Evolutionary conservation across 2,329 filamentous ascomycete genomes (phyloP).

Genomic region (Lomentospora prolificans): DNA sequence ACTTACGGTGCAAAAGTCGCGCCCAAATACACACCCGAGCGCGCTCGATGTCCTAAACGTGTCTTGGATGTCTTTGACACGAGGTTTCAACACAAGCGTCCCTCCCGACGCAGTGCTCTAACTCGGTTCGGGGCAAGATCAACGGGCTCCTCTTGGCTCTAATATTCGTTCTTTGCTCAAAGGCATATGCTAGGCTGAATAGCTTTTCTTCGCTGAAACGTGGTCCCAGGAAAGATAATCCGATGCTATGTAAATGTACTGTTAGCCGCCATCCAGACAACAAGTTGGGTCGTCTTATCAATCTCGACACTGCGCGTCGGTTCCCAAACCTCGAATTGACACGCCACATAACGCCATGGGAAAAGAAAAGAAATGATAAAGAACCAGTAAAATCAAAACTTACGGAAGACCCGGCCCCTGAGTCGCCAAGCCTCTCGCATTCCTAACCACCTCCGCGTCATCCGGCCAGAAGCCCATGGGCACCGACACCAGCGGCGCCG

Average conservation of each 20-base stretch:
- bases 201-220: conserved; percentile 50
- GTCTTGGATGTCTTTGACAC: neutral
- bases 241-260: conserved; percentile 33
- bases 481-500: conserved; percentile 46
- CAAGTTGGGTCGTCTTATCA: too few relatives aligned
- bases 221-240: conserved; percentile 49
- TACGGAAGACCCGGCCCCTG: conserved; percentile 13
- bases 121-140: conserved; percentile 21
- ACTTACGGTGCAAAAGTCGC: too few relatives aligned
- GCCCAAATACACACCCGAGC: too few relatives aligned
- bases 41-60: too few relatives aligned
- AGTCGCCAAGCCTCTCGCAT: conserved; percentile 11
- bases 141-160: conserved; percentile 19
- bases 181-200: conserved; percentile 57
- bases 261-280: neutral
- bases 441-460: conserved; percentile 11
- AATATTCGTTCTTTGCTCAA: conserved; percentile 46
- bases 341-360: neutral
- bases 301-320: too few relatives aligned
- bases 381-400: conserved; percentile 3
- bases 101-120: conserved; percentile 17
- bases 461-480: conserved; percentile 40
- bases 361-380: neutral
- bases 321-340: too few relatives aligned
- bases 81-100: neutral